Percentiles rank a stretch among this genome's conserved stretches.
Evolutionary conservation across 257 asterid species (phyloP).

Genomic region (Solanum commersonii): DNA sequence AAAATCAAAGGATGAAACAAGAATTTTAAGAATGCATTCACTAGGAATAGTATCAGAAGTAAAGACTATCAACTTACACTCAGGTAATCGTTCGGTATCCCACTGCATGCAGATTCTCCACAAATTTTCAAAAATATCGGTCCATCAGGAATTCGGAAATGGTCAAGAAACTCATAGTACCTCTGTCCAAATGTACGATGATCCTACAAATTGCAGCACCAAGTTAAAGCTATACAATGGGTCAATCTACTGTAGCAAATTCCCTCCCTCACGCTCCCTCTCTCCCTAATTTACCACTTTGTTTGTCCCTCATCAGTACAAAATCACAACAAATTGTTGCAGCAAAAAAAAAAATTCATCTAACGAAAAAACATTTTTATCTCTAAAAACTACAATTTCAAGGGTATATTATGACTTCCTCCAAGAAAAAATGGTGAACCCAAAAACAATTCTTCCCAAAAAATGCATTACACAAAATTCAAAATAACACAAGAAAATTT

Average conservation of each 20-base stretch:
- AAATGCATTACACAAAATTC: background rate
- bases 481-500: background rate
- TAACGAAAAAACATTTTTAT: background rate
- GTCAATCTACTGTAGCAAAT: background rate
- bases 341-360: background rate
- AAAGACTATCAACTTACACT: slow-evolving; percentile 32
- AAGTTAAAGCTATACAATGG: background rate
- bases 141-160: slow-evolving; percentile 67
- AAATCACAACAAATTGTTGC: background rate
- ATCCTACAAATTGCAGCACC: slow-evolving; percentile 37
- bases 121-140: slow-evolving; percentile 81
- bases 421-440: background rate
- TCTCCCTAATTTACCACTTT: background rate
- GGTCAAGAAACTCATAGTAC: slow-evolving; percentile 74
- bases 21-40: background rate
- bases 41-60: background rate
- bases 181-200: slow-evolving; percentile 71
- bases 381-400: background rate
- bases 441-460: background rate
- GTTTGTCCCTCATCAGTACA: background rate
- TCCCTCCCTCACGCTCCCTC: background rate
- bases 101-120: slow-evolving; percentile 85
- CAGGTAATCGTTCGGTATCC: slow-evolving; percentile 76
- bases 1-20: background rate
- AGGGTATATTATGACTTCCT: background rate